Evolutionary conservation across 129 eudicot genomes (phyloP), one percentile per base, ranked within the genome.

Genomic region (Glebionis coronaria): DNA sequence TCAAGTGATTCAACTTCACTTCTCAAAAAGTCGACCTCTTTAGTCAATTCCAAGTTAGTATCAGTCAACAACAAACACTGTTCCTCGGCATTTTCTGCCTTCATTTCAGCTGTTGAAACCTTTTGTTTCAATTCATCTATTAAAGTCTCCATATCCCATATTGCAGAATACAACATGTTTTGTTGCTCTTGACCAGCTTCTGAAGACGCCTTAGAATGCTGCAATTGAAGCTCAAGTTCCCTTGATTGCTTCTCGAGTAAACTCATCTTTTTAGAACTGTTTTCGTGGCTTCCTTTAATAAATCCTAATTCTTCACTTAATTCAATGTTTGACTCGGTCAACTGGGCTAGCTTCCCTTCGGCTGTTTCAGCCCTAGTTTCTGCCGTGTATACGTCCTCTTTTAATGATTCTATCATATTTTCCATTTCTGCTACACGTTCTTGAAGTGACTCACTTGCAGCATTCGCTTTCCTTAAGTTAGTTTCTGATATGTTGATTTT

Each of bases 141-240:
- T 63, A 94, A 76, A 12, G 93, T 94, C 81, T 94, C 99, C 99
- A 94, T 94, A 76, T 94, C 99, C 99, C 97, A 94, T 46, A 94
- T 94, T 12, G 99, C 99, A 47, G 90, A 56, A 63, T 94, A 94
- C 69, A 94, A 12, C 99, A 84, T 81, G 70, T 87, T 86, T 68
- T 89, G 99, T 73, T 93, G 95, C 65, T 93, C 97, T 75, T 82
- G 90, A 65, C 97, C 84, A 12, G 97, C 88, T 82, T 93, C 99
- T 23, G 95, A 87, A 2, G 87, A 79, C 0, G 85, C 86, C 78
- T 72, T 94, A 8, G 97, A 75, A 66, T 86, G 81, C 65, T 87
- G 92, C 16, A 85, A 61, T 44, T 86, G 88, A 45, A 78, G 77
- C 60, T 94, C 95, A 12, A 90, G 65, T n/a, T 87, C 95, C 70